Percentiles rank a stretch among this genome's conserved stretches.
These are phyloP conservation scores for Pseudoperonospora humuli DNA, from an alignment of 352 stramenopile species.

Conservation along the genomic window DNA sequence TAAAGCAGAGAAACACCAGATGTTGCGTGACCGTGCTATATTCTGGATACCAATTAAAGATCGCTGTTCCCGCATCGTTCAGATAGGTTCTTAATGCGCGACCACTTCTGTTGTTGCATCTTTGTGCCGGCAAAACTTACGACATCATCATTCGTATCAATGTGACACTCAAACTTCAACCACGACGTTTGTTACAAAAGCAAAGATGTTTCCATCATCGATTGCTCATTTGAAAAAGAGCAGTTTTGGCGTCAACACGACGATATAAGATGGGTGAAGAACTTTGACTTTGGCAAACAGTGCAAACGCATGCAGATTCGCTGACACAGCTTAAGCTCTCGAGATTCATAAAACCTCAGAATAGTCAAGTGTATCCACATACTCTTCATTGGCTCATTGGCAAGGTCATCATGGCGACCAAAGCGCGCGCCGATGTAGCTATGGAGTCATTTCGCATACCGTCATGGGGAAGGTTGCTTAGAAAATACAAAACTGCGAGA, in stretches of 20 bases:
- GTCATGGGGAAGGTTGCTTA: conserved; percentile 27
- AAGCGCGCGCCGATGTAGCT: conserved; percentile 35
- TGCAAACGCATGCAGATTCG: neutral
- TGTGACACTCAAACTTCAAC: no score
- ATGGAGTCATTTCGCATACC: conserved; percentile 36
- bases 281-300: neutral
- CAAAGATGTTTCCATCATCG: neutral
- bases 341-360: no score
- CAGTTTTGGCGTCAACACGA: neutral
- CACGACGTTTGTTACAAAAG: no score
- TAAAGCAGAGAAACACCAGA: no score
- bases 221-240: neutral
- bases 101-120: no score
- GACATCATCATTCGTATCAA: no score
- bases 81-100: no score
- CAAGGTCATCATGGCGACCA: conserved; percentile 30
- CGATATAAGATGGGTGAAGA: neutral
- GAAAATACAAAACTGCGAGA: conserved; percentile 41
- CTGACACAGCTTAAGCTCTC: neutral
- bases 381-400: conserved; percentile 4
- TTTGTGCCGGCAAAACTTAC: no score
- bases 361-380: no score
- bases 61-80: no score
- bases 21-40: no score
- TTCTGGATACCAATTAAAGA: no score